Conservation (phyloP, 805 yeast genomes). For the Maudiozyma serrabonitensis region DNA sequence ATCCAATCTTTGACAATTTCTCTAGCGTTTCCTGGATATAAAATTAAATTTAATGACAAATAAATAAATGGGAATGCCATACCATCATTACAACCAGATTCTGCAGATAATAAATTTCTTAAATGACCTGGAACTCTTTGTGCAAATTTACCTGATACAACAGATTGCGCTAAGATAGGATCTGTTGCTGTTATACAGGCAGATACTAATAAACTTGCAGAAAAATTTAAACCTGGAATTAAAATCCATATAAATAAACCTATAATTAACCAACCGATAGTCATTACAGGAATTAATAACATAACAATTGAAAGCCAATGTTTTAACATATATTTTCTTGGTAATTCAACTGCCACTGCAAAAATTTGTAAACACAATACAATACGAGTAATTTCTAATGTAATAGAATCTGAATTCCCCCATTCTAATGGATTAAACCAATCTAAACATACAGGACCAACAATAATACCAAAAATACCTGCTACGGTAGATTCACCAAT, state of each 20-base stretch:
- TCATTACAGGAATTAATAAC: slow-evolving; percentile 79
- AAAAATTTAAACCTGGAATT: slow-evolving; percentile 62
- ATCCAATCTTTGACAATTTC: slow-evolving; percentile 77
- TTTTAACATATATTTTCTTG: slow-evolving; percentile 74
- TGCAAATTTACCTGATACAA: slow-evolving; percentile 85
- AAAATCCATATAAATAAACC: slow-evolving; percentile 72
- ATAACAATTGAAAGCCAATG: slow-evolving; percentile 74
- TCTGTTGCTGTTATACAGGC: slow-evolving; percentile 94
- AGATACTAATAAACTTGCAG: slow-evolving; percentile 62
- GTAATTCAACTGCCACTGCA: slow-evolving; percentile 90
- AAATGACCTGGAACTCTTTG: slow-evolving; percentile 88
- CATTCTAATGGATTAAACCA: slow-evolving; percentile 80
- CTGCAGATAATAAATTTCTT: slow-evolving; percentile 73
- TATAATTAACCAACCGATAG: slow-evolving; percentile 77
- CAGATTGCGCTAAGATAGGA: slow-evolving; percentile 91
- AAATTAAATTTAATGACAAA: slow-evolving; percentile 56
- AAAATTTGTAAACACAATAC: slow-evolving; percentile 82
- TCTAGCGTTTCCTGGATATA: slow-evolving; percentile 54
- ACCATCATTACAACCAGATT: slow-evolving; percentile 86
- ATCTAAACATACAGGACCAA: slow-evolving; percentile 77
- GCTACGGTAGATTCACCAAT: slow-evolving; percentile 92
- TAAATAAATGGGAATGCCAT: slow-evolving; percentile 90
- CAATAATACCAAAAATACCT: slow-evolving; percentile 70
- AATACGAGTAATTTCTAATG: slow-evolving; percentile 73
- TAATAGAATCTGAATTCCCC: slow-evolving; percentile 78